phyloP scores from a whole-genome alignment of 1,284 basidiomycete species.

The Bondarzewia mesenterica region DNA sequence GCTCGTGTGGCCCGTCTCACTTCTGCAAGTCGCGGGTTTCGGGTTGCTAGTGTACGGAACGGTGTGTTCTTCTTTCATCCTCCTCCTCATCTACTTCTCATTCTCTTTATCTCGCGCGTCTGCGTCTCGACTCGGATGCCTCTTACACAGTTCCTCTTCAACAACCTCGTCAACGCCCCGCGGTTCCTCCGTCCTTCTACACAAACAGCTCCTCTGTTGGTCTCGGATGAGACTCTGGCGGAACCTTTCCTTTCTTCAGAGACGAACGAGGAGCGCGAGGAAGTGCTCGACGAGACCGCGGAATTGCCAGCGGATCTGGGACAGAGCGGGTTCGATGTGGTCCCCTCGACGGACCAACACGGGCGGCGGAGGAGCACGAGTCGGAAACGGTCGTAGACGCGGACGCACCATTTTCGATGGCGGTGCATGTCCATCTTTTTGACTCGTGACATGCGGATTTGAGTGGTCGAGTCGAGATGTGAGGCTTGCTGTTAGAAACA shows the following conservation, averaged over 20 bases:
- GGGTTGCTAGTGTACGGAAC: slow-evolving; percentile 65
- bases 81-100: background rate
- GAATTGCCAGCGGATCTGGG: slow-evolving; percentile 66
- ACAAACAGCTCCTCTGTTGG: slow-evolving; percentile 20
- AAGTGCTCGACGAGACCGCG: slow-evolving; percentile 63
- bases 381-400: too few relatives aligned
- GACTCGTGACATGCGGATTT: too few relatives aligned
- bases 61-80: slow-evolving; percentile 12
- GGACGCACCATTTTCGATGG: too few relatives aligned
- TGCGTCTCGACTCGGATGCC: background rate
- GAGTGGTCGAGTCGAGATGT: too few relatives aligned
- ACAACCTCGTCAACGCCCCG: slow-evolving; percentile 61
- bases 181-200: slow-evolving; percentile 40
- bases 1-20: slow-evolving; percentile 74
- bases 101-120: background rate
- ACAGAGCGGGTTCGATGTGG: slow-evolving; percentile 62
- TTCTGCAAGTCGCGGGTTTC: slow-evolving; percentile 88
- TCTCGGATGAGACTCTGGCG: slow-evolving; percentile 39
- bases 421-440: too few relatives aligned
- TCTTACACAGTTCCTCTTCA: slow-evolving; percentile 73
- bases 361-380: background rate
- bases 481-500: too few relatives aligned
- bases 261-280: slow-evolving; percentile 25
- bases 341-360: slow-evolving; percentile 29
- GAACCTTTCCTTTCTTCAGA: slow-evolving; percentile 21